These are phyloP conservation scores for Nannizziopsis barbatae DNA, from an alignment of 2,329 filamentous ascomycete species.

Conservation along the genomic window DNA sequence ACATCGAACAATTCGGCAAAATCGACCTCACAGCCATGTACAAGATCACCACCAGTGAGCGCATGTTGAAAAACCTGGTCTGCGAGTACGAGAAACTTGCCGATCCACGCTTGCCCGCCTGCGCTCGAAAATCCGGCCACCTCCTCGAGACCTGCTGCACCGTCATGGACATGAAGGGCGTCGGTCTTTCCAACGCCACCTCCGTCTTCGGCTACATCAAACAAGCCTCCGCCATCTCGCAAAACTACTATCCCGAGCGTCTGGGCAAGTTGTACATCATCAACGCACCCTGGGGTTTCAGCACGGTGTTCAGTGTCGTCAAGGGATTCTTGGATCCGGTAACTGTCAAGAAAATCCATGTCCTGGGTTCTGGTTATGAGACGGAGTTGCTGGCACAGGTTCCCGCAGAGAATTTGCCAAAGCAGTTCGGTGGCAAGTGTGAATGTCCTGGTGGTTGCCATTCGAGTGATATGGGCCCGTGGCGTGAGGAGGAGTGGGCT, in stretches of 20 bases:
- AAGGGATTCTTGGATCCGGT: conserved; percentile 95
- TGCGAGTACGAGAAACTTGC: conserved; percentile 95
- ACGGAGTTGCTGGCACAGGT: conserved; percentile 75
- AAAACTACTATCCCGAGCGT: conserved; percentile 98
- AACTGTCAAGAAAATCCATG: conserved; percentile 90
- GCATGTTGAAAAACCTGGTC: conserved; percentile 93
- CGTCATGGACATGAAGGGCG: conserved; percentile 95
- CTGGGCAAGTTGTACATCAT: conserved; percentile 93
- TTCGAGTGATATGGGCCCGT: conserved; percentile 82
- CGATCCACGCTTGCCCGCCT: conserved; percentile 86
- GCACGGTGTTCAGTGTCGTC: conserved; percentile 69
- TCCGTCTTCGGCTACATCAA: conserved; percentile 83
- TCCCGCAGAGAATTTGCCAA: conserved; percentile 78
- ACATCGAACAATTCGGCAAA: conserved; percentile 91
- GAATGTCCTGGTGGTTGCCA: conserved; percentile 71
- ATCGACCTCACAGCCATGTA: conserved; percentile 83
- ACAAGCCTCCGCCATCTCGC: conserved; percentile 75
- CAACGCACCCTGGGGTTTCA: conserved; percentile 96
- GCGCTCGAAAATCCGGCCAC: conserved; percentile 78
- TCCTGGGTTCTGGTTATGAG: conserved; percentile 72
- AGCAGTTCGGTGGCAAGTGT: conserved; percentile 73
- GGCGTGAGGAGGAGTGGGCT: conserved; percentile 46
- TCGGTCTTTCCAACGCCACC: conserved; percentile 67
- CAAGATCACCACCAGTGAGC: conserved; percentile 82
- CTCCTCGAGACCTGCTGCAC: conserved; percentile 97